A percentile compares a stretch with the other conserved stretches of the same genome.
Conservation (phyloP, 2,329 filamentous ascomycete species). For the Drechslerella coelobrocha region DNA sequence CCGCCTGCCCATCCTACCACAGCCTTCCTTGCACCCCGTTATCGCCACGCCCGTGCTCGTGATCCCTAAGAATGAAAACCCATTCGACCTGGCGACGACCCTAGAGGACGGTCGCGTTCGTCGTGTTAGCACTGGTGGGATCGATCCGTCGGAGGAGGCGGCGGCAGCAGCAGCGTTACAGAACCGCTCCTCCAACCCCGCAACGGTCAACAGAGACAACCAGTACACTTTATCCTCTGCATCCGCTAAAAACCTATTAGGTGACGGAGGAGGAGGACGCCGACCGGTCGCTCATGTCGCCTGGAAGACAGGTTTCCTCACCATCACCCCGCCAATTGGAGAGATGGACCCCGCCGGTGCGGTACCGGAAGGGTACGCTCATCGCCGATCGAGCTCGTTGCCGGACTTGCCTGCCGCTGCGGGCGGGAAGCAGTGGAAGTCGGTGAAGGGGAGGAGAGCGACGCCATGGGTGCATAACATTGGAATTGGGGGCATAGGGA, state of each 20-base stretch:
- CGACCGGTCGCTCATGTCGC: slow-evolving; percentile 21
- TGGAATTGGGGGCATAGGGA: slow-evolving; percentile 20
- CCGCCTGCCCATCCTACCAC: slow-evolving; percentile 13
- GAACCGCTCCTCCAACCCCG: neutral
- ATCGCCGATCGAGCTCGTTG: slow-evolving; percentile 43
- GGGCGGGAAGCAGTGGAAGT: slow-evolving; percentile 13
- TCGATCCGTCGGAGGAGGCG: slow-evolving; percentile 27
- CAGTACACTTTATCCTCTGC: too few species aligned
- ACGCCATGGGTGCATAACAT: slow-evolving; percentile 49
- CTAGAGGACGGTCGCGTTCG: slow-evolving; percentile 30
- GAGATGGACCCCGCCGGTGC: slow-evolving; percentile 5
- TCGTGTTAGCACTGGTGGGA: slow-evolving; percentile 31
- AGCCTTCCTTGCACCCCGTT: slow-evolving; percentile 20
- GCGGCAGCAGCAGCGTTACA: neutral
- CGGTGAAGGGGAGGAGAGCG: slow-evolving; percentile 38
- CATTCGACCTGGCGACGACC: slow-evolving; percentile 38
- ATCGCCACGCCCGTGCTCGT: slow-evolving; percentile 32
- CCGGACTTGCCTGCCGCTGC: slow-evolving; percentile 34
- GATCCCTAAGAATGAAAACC: slow-evolving; percentile 26
- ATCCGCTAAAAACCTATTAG: slow-evolving; percentile 17
- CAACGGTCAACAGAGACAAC: neutral
- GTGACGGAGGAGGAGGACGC: neutral
- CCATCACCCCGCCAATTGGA: neutral
- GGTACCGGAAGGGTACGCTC: slow-evolving; percentile 9
- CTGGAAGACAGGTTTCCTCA: slow-evolving; percentile 38